Base-by-base conservation (phyloP, 2,329 filamentous ascomycete species). In the Epichloe brachyelytri region DNA sequence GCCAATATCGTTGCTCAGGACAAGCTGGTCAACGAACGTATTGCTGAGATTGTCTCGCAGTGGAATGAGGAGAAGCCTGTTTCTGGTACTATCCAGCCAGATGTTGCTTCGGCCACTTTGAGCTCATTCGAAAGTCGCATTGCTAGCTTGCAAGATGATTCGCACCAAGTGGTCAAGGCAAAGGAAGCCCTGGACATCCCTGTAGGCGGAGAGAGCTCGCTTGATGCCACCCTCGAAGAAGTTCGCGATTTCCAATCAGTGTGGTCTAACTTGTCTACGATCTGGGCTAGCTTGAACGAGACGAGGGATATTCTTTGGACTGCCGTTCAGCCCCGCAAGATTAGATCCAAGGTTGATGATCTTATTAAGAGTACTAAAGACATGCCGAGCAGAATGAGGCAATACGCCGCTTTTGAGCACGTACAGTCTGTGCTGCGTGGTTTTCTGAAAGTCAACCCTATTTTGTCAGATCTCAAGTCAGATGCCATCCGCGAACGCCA, bases 331-430 rank as follows among this genome's bases (percentile, higher is more conserved):
- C 91, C 94, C 8, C 81, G 93, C 56, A 98, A 97, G 70, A 82
- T 98, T 53, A 82, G 93, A 38, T 80, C 86, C 59, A 86, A 88
- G 55, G 83, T 99, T 48, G 91, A 98, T 62, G 84, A 85, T 46
- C 78, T 97, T 49, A 88, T 97, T 66, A 95, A 95, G 73, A 95
- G 95, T 79, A 97, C 90, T 37, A 97, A 95, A 71, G 91, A 97
- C 56, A 97, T 98, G 93, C 93, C 94, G 0, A 95, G 89, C 68
- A 84, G 93, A 53, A 97, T 98, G 91, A 84, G 94, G 54, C 94
- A 98, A 63, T 99, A 99, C 67, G 91, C 94, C 59, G 94, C 94
- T n/a, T 99, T 98, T 64, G 94, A 98, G 68, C 91, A 98, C 63
- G 89, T 98, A 39, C 94, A 98, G 65, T 88, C 82, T 56, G 86